Evolutionary conservation across 1,139 yeast genomes (phyloP).

Genomic region (Candida sanyaensis): DNA sequence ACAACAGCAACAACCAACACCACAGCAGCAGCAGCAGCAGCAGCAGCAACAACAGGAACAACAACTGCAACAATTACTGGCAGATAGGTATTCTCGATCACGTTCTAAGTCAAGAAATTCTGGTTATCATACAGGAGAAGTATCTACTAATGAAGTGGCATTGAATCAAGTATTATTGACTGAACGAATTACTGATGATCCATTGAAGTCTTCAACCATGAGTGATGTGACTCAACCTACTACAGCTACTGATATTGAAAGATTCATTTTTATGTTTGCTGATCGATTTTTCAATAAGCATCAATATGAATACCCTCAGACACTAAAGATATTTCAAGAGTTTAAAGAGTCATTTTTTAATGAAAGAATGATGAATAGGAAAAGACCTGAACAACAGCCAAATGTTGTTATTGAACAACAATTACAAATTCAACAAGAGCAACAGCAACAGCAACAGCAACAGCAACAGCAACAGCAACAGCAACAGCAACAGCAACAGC

Average conservation of each 20-base stretch:
- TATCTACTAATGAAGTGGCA: constrained; percentile 5
- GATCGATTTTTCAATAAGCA: constrained; percentile 49
- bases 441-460: constrained; percentile 10
- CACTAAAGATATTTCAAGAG: constrained; percentile 50
- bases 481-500: constrained; percentile 16
- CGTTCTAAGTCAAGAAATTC: not conserved
- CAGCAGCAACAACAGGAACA: too few relatives aligned
- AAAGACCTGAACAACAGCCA: constrained; percentile 27
- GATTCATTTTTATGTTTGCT: constrained; percentile 50
- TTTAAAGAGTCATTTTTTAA: constrained; percentile 53
- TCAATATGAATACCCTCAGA: constrained; percentile 49
- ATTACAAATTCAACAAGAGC: constrained; percentile 10
- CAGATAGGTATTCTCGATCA: not conserved
- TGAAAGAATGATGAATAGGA: constrained; percentile 43
- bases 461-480: constrained; percentile 15
- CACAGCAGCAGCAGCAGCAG: too few relatives aligned
- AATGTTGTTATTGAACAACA: not conserved
- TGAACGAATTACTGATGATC: constrained; percentile 1
- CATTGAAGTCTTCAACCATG: not conserved
- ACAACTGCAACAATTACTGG: not conserved
- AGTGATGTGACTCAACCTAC: constrained; percentile 20
- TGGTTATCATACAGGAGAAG: not conserved
- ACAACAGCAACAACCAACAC: too few relatives aligned
- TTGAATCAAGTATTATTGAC: constrained; percentile 5
- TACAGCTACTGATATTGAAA: constrained; percentile 47